Conservation (phyloP, 441 rosid species). For the Theobroma grandiflorum region DNA sequence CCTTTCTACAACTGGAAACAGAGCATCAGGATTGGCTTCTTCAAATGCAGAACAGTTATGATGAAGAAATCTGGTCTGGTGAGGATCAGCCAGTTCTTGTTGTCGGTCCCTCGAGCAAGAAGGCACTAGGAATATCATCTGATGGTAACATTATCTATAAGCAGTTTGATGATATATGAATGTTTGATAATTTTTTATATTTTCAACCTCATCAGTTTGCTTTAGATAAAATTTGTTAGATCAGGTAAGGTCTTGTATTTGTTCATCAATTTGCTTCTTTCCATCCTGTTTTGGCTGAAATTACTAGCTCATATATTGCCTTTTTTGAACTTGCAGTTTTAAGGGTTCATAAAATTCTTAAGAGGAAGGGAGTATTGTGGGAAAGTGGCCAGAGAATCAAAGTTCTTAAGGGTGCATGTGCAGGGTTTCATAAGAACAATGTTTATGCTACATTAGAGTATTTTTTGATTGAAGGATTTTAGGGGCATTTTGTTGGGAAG, state of each 20-base stretch:
- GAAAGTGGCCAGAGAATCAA: slow-evolving; percentile 63
- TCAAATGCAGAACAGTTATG: slow-evolving; percentile 58
- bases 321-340: slow-evolving; percentile 53
- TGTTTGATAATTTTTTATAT: no score
- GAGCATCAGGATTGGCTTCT: background rate
- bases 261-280: background rate
- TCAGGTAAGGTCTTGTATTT: background rate
- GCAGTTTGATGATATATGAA: no score
- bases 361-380: slow-evolving; percentile 63
- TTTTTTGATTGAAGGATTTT: slow-evolving; percentile 13
- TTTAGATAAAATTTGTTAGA: background rate
- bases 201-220: background rate
- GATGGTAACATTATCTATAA: no score
- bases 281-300: slow-evolving; percentile 12
- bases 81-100: no score
- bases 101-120: no score
- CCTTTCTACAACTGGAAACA: no score
- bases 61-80: slow-evolving; percentile 43
- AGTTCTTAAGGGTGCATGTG: slow-evolving; percentile 71
- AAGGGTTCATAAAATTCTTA: slow-evolving; percentile 59
- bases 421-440: slow-evolving; percentile 41
- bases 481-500: slow-evolving; percentile 17
- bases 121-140: slow-evolving; percentile 25
- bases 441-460: no score
- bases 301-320: background rate